These are phyloP conservation scores for Periconia digitata DNA, from an alignment of 2,329 filamentous ascomycete species.

Conservation along the genomic window DNA sequence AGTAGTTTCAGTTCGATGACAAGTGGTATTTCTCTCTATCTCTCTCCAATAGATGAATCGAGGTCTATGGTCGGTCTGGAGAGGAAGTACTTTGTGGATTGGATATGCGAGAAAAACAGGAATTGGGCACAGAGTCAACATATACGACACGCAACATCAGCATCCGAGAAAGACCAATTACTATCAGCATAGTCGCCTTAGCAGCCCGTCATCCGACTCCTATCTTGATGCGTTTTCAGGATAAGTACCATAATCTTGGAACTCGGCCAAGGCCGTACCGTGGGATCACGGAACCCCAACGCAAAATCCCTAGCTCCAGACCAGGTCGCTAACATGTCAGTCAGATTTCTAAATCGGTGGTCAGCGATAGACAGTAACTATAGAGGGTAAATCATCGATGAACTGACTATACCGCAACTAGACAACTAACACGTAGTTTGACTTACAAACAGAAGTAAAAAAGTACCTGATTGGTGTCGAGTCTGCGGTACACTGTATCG, in stretches of 20 bases:
- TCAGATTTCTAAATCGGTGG: background rate
- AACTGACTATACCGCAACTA: background rate
- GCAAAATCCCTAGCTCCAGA: background rate
- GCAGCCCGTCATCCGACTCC: background rate
- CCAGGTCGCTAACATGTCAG: background rate
- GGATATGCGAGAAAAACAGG: background rate
- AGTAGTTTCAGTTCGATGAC: too few species aligned
- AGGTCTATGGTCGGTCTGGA: too few species aligned
- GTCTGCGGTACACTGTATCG: background rate
- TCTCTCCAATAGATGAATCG: too few species aligned
- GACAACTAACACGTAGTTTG: background rate
- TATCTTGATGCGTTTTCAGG: background rate
- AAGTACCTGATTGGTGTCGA: background rate
- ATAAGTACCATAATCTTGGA: background rate
- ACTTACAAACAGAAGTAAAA: background rate
- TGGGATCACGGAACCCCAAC: background rate
- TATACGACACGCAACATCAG: background rate
- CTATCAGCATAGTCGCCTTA: background rate
- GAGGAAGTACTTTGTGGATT: background rate
- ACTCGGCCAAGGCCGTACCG: too few species aligned
- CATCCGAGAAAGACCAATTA: background rate
- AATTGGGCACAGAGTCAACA: background rate
- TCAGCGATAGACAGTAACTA: background rate
- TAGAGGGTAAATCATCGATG: background rate
- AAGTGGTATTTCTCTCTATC: too few species aligned